Conservation (phyloP, 2,329 filamentous ascomycete genomes). For the Chaetomium olivaceum region DNA sequence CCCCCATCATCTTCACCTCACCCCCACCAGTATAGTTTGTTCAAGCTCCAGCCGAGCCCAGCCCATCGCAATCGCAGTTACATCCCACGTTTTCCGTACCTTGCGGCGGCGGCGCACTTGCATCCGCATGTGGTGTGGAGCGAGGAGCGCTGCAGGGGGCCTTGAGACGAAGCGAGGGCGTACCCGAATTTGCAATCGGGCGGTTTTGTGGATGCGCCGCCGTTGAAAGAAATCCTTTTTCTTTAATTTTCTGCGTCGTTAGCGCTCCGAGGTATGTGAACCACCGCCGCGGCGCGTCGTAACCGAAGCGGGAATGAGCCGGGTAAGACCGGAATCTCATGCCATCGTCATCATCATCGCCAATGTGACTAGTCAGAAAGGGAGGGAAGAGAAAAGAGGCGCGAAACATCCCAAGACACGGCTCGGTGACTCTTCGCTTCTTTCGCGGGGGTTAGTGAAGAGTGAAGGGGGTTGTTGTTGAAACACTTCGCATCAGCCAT, state of each 20-base stretch:
- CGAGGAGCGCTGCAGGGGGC: constrained; percentile 4
- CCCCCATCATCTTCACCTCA: not conserved
- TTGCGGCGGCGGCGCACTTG: not conserved
- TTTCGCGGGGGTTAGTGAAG: not conserved
- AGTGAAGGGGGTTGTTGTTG: not conserved
- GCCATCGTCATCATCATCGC: not conserved
- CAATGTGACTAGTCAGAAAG: not conserved
- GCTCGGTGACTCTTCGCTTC: not conserved
- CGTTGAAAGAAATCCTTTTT: not conserved
- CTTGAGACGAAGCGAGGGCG: constrained; percentile 15
- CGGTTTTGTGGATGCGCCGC: not conserved
- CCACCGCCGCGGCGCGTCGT: not conserved
- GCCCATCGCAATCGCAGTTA: not conserved
- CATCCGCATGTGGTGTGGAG: not conserved
- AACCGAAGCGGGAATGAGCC: not conserved
- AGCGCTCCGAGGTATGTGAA: not conserved
- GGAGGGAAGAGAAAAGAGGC: not conserved
- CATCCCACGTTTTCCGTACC: not conserved
- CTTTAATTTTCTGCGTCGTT: not conserved
- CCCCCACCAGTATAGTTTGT: no score
- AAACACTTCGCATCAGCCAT: not conserved
- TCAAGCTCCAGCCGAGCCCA: not conserved
- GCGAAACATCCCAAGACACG: not conserved
- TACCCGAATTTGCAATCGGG: constrained; percentile 8
- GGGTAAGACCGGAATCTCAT: not conserved